These are phyloP conservation scores for Candida glaebosa DNA, from an alignment of 805 yeast species.

Conservation along the genomic window DNA sequence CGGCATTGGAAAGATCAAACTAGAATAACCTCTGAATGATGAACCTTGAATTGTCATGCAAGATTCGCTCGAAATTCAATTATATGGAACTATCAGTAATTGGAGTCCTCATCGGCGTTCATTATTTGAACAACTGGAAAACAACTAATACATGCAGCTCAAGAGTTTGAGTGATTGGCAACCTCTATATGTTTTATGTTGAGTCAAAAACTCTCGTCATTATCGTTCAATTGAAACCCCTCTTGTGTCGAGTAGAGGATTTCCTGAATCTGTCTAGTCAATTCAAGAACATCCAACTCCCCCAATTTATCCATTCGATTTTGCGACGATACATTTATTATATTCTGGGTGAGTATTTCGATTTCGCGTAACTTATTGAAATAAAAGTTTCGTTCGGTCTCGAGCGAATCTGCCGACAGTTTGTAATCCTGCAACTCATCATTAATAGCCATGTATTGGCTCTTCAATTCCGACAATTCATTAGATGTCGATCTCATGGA, in stretches of 20 bases:
- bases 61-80: too few species aligned
- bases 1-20: too few species aligned
- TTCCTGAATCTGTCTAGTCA: slow-evolving; percentile 58
- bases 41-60: too few species aligned
- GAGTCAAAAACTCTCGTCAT: slow-evolving; percentile 10
- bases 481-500: slow-evolving; percentile 11
- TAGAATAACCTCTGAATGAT: too few species aligned
- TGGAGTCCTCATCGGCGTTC: too few species aligned
- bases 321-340: slow-evolving; percentile 19
- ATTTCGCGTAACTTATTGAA: slow-evolving; percentile 86
- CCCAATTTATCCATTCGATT: slow-evolving; percentile 42
- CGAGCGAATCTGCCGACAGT: slow-evolving; percentile 61
- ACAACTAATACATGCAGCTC: too few species aligned
- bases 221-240: slow-evolving; percentile 68
- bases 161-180: too few species aligned
- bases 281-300: slow-evolving; percentile 22
- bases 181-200: too few species aligned
- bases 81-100: too few species aligned
- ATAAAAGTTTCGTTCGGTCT: slow-evolving; percentile 85
- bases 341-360: slow-evolving; percentile 70
- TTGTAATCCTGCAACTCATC: slow-evolving; percentile 56
- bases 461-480: slow-evolving; percentile 46
- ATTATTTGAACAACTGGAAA: too few species aligned
- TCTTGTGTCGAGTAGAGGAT: slow-evolving; percentile 80
- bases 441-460: slow-evolving; percentile 36